These are phyloP conservation scores for Anisogramma anomala DNA, from an alignment of 2,329 filamentous ascomycete genomes.

Conservation along the genomic window DNA sequence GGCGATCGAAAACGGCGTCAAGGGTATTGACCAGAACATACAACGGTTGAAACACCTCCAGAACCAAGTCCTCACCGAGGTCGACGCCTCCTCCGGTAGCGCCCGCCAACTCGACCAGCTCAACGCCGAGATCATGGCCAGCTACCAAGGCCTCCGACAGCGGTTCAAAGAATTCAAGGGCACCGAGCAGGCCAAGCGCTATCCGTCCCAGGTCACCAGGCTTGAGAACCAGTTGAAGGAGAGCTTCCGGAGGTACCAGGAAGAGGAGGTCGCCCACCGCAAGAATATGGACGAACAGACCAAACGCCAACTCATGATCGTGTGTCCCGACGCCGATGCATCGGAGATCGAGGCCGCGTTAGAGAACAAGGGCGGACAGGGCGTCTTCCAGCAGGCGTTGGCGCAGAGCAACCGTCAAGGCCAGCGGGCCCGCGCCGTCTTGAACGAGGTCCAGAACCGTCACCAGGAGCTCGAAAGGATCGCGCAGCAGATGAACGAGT, in stretches of 20 bases:
- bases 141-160: conserved; percentile 68
- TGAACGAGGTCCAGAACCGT: conserved; percentile 69
- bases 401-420: conserved; percentile 71
- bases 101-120: conserved; percentile 61
- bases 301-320: conserved; percentile 82
- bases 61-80: conserved; percentile 59
- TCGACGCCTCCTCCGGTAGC: conserved; percentile 57
- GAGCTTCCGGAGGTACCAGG: conserved; percentile 72
- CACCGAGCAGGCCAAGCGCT: conserved; percentile 60
- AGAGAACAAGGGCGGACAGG: conserved; percentile 67
- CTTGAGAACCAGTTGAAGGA: conserved; percentile 69
- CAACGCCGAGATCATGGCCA: conserved; percentile 68
- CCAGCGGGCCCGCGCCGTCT: conserved; percentile 66
- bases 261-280: conserved; percentile 67
- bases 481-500: conserved; percentile 76
- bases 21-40: conserved; percentile 61
- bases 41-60: conserved; percentile 61
- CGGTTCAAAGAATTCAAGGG: conserved; percentile 76
- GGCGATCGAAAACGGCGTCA: conserved; percentile 66
- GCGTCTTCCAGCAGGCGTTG: conserved; percentile 81
- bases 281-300: conserved; percentile 74
- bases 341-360: conserved; percentile 48
- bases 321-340: conserved; percentile 68
- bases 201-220: conserved; percentile 73
- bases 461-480: conserved; percentile 87